These are phyloP conservation scores for Xylariaceae sp. DNA, from an alignment of 2,329 filamentous ascomycete genomes.

Conservation along the genomic window DNA sequence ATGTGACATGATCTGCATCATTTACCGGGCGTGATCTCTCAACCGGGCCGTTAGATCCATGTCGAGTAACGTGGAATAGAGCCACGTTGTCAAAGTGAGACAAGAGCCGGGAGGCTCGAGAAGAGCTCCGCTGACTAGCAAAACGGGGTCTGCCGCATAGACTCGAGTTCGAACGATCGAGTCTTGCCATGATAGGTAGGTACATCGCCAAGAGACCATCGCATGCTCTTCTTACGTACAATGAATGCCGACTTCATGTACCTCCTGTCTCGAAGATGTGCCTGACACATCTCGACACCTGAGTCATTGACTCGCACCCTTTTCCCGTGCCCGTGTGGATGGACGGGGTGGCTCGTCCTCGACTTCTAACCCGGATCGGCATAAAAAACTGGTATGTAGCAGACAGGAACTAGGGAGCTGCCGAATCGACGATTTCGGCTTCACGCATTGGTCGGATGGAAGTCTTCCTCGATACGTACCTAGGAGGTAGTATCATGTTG, in stretches of 20 bases:
- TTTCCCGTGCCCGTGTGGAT: neutral
- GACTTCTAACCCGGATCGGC: neutral
- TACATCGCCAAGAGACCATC: neutral
- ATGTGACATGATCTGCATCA: neutral
- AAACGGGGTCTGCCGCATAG: neutral
- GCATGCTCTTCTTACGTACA: no score
- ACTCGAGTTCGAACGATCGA: neutral
- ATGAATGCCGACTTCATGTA: neutral
- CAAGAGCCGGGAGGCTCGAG: neutral
- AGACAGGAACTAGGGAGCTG: neutral
- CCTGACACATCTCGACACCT: neutral
- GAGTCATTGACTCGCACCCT: neutral
- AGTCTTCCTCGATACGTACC: neutral
- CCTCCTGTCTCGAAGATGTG: neutral
- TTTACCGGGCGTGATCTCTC: neutral
- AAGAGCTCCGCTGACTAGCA: neutral
- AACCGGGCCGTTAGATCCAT: slow-evolving; percentile 1
- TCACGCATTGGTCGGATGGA: neutral
- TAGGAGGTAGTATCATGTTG: neutral
- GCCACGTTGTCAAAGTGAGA: neutral
- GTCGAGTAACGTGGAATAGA: slow-evolving; percentile 7
- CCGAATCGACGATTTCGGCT: neutral
- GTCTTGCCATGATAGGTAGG: neutral
- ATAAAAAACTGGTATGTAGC: neutral
- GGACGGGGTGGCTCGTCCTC: neutral